Conservation (phyloP, 192 early-diverging fungal genomes). For the Pecoramyces ruminantium region DNA sequence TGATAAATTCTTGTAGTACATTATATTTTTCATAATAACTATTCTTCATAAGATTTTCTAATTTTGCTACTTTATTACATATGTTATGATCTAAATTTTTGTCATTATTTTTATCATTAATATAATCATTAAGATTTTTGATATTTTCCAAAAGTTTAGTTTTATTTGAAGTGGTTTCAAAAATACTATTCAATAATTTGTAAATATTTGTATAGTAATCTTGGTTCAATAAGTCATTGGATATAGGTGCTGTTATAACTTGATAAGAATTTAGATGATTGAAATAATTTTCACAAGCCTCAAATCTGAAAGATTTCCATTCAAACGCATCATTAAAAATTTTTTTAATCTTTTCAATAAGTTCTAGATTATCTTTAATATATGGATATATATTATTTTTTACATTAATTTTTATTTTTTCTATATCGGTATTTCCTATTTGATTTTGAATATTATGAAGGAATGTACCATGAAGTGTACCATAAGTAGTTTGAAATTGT, state of each 20-base stretch:
- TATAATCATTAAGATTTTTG: not conserved
- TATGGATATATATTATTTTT: slow-evolving; percentile 5
- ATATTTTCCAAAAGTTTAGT: not conserved
- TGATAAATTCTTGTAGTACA: not conserved
- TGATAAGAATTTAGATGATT: slow-evolving; percentile 17
- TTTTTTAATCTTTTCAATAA: not conserved
- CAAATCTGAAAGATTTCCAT: not conserved
- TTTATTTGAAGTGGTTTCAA: not conserved
- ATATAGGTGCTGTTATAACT: slow-evolving; percentile 7
- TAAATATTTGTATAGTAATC: slow-evolving; percentile 9
- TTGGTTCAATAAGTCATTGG: slow-evolving; percentile 7
- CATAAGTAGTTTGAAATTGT: not conserved
- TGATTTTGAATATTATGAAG: slow-evolving; percentile 4
- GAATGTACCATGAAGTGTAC: not conserved
- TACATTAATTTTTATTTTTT: slow-evolving; percentile 1
- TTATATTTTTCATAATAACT: not conserved
- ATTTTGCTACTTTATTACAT: not conserved
- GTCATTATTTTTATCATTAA: not conserved
- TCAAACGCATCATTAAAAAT: not conserved
- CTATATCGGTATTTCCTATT: not conserved
- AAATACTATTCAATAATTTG: not conserved
- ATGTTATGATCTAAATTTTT: not conserved
- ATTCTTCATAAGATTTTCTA: not conserved
- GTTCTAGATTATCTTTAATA: slow-evolving; percentile 9
- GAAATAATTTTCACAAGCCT: not conserved